phyloP scores from a whole-genome alignment of 2,329 filamentous ascomycete species.

The Aspergillus tubingensis region DNA sequence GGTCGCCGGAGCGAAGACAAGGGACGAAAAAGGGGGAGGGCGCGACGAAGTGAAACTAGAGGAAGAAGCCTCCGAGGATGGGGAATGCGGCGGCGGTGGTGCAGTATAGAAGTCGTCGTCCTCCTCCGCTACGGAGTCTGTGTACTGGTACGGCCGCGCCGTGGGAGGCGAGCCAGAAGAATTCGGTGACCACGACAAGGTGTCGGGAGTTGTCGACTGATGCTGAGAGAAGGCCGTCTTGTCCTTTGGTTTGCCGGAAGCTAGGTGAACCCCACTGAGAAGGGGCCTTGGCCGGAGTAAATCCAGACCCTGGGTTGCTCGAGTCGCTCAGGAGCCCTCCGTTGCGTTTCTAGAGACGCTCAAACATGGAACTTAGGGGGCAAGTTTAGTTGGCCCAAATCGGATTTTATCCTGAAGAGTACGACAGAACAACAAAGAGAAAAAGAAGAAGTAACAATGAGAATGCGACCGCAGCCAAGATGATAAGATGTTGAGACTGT shows the following conservation, averaged over 20 bases:
- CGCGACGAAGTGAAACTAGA: conserved; percentile 54
- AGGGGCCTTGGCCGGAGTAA: conserved; percentile 15
- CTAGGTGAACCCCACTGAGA: conserved; percentile 5
- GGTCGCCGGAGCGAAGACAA: conserved; percentile 56
- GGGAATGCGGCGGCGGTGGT: conserved; percentile 41
- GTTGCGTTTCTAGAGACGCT: conserved; percentile 10
- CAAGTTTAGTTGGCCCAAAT: background rate
- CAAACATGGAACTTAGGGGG: conserved; percentile 9
- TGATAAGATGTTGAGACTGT: background rate
- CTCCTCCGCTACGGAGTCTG: conserved; percentile 44
- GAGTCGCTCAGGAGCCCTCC: conserved; percentile 21
- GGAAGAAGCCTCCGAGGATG: conserved; percentile 44
- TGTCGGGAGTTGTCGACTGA: conserved; percentile 22
- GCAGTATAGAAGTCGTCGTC: conserved; percentile 42
- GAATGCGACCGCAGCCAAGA: background rate
- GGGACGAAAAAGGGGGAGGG: conserved; percentile 65
- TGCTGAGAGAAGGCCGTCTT: background rate
- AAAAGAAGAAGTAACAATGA: background rate
- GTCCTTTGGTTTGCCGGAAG: background rate
- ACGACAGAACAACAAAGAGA: background rate
- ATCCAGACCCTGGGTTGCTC: conserved; percentile 18
- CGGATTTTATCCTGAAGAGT: background rate
- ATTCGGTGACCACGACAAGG: conserved; percentile 37
- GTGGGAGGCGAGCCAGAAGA: conserved; percentile 43
- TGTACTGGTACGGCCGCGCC: conserved; percentile 45